Evolutionary conservation across 1,139 yeast species (phyloP), one percentile per base, ranked within the genome.

Genomic region (Suhomyces yuchorum): DNA sequence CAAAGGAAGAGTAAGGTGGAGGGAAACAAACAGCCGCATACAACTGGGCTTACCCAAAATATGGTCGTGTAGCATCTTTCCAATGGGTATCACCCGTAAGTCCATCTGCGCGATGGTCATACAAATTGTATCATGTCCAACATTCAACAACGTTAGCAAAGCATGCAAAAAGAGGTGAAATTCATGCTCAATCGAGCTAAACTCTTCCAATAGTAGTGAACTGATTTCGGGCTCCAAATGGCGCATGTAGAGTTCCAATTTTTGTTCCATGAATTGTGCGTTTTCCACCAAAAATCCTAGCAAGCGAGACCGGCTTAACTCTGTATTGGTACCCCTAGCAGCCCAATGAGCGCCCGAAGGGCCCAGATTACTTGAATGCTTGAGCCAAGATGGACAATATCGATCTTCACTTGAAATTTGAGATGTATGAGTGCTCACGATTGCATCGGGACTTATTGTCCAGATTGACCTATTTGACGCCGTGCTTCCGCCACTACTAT

Each of bases 361-460:
- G 30, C 11, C 11, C 6, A 14, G 34, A 2, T 30, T 12, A 8
- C n/a, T n/a, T n/a, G n/a, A n/a, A n/a, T 20, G 11, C 8, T 37
- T 37, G 17, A 43, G 36, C 47, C 47, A 43, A 11, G 28, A 3
- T 2, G 47, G 47, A 34, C 47, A 43, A 22, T 39, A 39, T 8
- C 28, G 32, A 22, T 37, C 39, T 5, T 37, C 39, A 3, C 18
- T 4, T 30, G 17, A 3, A 30, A n/a, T 3, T 30, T 14, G 18
- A 4, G 34, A 30, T 30, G 14, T 30, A 2, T 3, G 4, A 7
- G 18, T 15, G 2, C 18, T 7, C 7, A 18, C 14, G 12, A 14
- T 30, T 7, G 34, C 18, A 6, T 14, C 19, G 3, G 18, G 3
- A 30, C 17, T 30, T n/a, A n/a, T n/a, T n/a, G n/a, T n/a, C n/a